Evolutionary conservation across 2,329 filamentous ascomycete species (phyloP).

Genomic region (Mariannaea sp.): DNA sequence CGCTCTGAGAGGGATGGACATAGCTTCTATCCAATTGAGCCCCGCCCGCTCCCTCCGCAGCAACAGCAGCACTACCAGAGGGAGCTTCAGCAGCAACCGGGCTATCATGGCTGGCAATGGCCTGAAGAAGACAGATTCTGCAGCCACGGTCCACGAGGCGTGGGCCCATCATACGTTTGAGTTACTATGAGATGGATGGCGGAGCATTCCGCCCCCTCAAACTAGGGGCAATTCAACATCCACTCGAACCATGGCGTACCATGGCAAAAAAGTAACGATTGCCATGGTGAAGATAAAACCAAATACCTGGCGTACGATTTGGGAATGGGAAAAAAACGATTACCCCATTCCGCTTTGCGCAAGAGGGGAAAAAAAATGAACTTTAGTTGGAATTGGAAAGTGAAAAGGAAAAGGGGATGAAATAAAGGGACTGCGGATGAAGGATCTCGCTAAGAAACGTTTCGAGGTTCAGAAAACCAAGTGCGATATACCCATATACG

Average conservation of each 20-base stretch:
- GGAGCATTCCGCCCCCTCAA: too few species aligned
- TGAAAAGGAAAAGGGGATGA: too few species aligned
- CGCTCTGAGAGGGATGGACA: constrained; percentile 16
- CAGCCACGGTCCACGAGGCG: constrained; percentile 32
- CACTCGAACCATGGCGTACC: constrained; percentile 1
- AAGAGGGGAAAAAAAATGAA: neutral
- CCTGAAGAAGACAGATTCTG: constrained; percentile 43
- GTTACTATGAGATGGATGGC: constrained; percentile 24
- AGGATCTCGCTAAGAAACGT: too few species aligned
- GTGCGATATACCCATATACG: constrained; percentile 30
- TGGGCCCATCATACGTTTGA: constrained; percentile 41
- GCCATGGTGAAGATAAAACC: constrained; percentile 1
- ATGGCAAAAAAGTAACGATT: neutral
- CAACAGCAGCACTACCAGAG: constrained; percentile 1
- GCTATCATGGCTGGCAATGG: constrained; percentile 42
- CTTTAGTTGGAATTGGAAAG: too few species aligned
- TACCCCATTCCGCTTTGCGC: neutral
- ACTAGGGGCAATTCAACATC: constrained; percentile 19
- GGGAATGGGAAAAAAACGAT: neutral
- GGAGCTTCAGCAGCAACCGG: constrained; percentile 16
- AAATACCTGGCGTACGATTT: neutral
- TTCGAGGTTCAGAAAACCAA: too few species aligned
- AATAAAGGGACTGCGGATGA: too few species aligned
- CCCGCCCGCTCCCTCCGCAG: constrained; percentile 17
- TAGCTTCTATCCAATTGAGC: constrained; percentile 25